A percentile compares a stretch with the other conserved stretches of the same genome.
These are phyloP conservation scores for Diaporthe sp. DNA, from an alignment of 2,329 filamentous ascomycete species.

Conservation along the genomic window DNA sequence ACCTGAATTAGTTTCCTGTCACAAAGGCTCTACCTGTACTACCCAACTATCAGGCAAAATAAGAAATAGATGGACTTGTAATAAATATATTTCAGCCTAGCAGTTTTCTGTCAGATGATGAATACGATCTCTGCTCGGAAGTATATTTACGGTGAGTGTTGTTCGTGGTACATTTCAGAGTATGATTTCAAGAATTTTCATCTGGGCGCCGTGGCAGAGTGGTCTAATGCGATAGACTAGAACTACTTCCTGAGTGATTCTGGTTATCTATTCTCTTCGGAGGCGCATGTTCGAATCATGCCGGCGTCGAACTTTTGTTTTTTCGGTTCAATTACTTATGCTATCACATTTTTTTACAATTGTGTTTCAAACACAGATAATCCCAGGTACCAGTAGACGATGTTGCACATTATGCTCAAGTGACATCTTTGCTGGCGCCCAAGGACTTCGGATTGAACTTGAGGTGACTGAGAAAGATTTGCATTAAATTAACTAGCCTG, in stretches of 20 bases:
- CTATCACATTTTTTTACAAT: too few species aligned
- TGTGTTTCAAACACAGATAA: too few species aligned
- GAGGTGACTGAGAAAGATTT: too few species aligned
- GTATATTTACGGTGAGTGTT: too few species aligned
- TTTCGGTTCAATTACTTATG: not conserved
- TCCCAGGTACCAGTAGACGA: too few species aligned
- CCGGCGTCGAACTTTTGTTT: conserved; percentile 1
- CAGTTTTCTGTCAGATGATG: not conserved
- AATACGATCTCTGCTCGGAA: not conserved
- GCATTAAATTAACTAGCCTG: too few species aligned
- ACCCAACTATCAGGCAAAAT: not conserved
- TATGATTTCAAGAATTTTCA: not conserved
- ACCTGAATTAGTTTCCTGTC: not conserved
- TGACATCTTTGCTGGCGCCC: too few species aligned
- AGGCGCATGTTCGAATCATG: conserved; percentile 31
- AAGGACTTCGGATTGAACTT: too few species aligned
- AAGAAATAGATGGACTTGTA: not conserved
- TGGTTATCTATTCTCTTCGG: conserved; percentile 27
- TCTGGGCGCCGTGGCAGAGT: conserved; percentile 20
- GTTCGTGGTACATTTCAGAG: too few species aligned
- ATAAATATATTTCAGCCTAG: not conserved
- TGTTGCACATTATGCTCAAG: too few species aligned
- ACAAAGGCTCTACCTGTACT: not conserved
- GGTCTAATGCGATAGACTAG: conserved; percentile 32
- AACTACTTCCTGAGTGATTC: not conserved